Conservation (phyloP, 192 early-diverging fungal species). For the Lobosporangium transversale region DNA sequence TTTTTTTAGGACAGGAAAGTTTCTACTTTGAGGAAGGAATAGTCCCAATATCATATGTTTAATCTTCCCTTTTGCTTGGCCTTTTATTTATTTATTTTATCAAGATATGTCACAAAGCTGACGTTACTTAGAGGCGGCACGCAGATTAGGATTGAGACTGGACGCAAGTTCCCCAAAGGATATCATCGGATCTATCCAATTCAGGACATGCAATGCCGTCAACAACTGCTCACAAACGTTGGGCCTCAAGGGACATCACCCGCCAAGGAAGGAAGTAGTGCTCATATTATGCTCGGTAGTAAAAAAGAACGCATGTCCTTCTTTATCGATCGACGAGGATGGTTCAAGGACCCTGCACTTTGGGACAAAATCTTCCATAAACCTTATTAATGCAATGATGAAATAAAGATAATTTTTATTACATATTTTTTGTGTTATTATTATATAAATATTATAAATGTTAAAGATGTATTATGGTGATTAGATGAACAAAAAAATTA, state of each 20-base stretch:
- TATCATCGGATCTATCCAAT: slow-evolving; percentile 43
- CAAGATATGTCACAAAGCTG: slow-evolving; percentile 45
- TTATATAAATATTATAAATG: too few relatives aligned
- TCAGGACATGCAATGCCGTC: slow-evolving; percentile 51
- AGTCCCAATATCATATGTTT: too few relatives aligned
- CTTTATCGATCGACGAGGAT: slow-evolving; percentile 43
- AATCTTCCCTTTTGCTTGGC: too few relatives aligned
- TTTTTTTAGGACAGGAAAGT: too few relatives aligned
- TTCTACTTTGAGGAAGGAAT: too few relatives aligned
- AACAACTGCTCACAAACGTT: slow-evolving; percentile 31
- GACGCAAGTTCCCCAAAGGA: slow-evolving; percentile 40
- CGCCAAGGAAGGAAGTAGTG: slow-evolving; percentile 32
- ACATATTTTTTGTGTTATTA: too few relatives aligned
- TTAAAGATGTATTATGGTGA: too few relatives aligned
- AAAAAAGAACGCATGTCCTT: slow-evolving; percentile 51
- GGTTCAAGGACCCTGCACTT: slow-evolving; percentile 26
- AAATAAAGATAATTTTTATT: too few relatives aligned
- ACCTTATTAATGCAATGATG: slow-evolving; percentile 24
- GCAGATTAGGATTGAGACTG: slow-evolving; percentile 45
- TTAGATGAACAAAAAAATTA: too few relatives aligned
- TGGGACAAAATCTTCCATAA: slow-evolving; percentile 47
- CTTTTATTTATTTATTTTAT: background rate
- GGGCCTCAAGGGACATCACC: slow-evolving; percentile 44
- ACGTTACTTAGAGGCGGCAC: slow-evolving; percentile 42
- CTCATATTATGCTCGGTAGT: slow-evolving; percentile 44